phyloP scores from a whole-genome alignment of 768 basidiomycete species.

The Austroboletus eburneus region DNA sequence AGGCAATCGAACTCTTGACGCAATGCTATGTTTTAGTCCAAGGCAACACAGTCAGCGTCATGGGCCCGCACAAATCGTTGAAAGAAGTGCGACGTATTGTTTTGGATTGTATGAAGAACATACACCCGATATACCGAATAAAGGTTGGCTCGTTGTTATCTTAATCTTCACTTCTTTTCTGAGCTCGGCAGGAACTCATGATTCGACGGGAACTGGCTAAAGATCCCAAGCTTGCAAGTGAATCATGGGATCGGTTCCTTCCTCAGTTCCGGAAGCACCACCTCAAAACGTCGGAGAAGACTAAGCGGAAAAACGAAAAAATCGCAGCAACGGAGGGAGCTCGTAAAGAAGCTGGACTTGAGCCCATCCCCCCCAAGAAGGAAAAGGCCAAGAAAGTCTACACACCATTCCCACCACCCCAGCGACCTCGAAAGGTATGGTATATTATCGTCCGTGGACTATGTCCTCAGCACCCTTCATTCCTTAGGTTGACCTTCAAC shows the following conservation, averaged over 20 bases:
- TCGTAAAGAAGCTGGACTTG: conserved; percentile 62
- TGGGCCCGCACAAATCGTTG: conserved; percentile 93
- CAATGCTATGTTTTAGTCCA: conserved; percentile 97
- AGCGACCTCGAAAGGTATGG: conserved; percentile 82
- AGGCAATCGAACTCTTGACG: conserved; percentile 97
- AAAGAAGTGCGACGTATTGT: conserved; percentile 96
- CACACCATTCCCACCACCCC: conserved; percentile 98
- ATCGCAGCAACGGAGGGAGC: conserved; percentile 58
- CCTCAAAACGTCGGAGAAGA: conserved; percentile 92
- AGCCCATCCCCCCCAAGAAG: conserved; percentile 34
- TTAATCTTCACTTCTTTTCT: not conserved
- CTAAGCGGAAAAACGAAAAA: conserved; percentile 80
- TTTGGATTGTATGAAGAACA: conserved; percentile 99
- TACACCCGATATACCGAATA: conserved; percentile 98
- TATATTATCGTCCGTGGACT: not conserved
- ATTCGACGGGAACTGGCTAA: conserved; percentile 96
- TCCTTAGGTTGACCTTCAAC: conserved; percentile 78
- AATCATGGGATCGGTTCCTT: conserved; percentile 96
- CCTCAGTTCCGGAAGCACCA: conserved; percentile 94
- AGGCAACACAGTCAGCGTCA: conserved; percentile 96
- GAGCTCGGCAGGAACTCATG: conserved; percentile 79
- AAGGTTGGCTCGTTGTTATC: conserved; percentile 51
- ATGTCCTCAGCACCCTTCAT: conserved; percentile 6
- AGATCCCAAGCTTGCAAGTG: conserved; percentile 90
- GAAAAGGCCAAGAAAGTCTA: conserved; percentile 81